Percentiles rank a stretch among this genome's conserved stretches.
These are phyloP conservation scores for Ogataea kodamae DNA, from an alignment of 805 yeast species.

Conservation along the genomic window DNA sequence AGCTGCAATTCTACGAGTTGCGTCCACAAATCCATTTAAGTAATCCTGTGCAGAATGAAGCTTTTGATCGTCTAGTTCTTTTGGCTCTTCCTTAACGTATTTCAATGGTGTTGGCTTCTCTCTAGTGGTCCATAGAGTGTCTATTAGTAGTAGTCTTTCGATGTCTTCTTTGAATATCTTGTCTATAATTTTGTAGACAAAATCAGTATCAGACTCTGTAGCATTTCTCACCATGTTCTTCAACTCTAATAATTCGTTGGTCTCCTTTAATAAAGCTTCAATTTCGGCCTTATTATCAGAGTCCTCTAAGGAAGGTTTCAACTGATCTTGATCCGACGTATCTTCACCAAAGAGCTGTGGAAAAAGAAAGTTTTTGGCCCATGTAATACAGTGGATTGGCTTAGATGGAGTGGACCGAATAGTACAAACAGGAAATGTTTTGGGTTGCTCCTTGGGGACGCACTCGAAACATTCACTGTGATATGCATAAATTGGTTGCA, in stretches of 20 bases:
- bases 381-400: conserved; percentile 93
- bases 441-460: conserved; percentile 80
- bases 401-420: conserved; percentile 95
- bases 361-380: conserved; percentile 94
- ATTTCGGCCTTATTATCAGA: conserved; percentile 64
- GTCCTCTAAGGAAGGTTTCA: conserved; percentile 43
- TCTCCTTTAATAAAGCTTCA: conserved; percentile 60
- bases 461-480: conserved; percentile 92
- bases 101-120: conserved; percentile 63
- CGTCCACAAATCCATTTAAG: conserved; percentile 50
- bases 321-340: conserved; percentile 24
- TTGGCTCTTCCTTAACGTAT: conserved; percentile 18
- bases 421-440: conserved; percentile 92
- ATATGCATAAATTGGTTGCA: conserved; percentile 84
- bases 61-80: conserved; percentile 34
- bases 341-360: conserved; percentile 69
- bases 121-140: conserved; percentile 75
- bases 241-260: conserved; percentile 57
- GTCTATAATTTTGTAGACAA: conserved; percentile 43
- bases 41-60: conserved; percentile 65
- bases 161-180: conserved; percentile 76
- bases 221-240: conserved; percentile 35
- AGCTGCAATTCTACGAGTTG: conserved; percentile 47
- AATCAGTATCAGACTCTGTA: conserved; percentile 27
- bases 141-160: conserved; percentile 64